Evolutionary conservation across 1,139 yeast species (phyloP).

Genomic region (Williopsis jadinii): DNA sequence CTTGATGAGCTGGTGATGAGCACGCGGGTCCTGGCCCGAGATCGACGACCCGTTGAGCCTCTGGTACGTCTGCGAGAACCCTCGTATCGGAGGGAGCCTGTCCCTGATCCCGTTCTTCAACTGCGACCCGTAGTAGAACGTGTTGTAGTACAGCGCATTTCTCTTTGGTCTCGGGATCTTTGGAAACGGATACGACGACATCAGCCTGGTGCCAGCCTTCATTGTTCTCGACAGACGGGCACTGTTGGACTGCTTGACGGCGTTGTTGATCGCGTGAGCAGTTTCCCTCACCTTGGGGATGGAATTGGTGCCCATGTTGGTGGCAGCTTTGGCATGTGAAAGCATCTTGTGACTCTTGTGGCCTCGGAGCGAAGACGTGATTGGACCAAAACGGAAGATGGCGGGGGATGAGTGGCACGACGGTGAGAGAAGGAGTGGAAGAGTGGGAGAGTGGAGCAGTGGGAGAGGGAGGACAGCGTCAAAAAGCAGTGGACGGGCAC

Average conservation of each 20-base stretch:
- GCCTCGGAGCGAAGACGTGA: too few relatives aligned
- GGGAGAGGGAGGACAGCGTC: too few relatives aligned
- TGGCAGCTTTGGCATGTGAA: slow-evolving; percentile 15
- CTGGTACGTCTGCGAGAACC: slow-evolving; percentile 22
- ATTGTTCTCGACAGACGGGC: slow-evolving; percentile 3
- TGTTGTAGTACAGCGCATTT: slow-evolving; percentile 46
- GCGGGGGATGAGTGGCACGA: background rate
- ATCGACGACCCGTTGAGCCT: slow-evolving; percentile 21
- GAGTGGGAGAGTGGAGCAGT: too few relatives aligned
- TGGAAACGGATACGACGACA: slow-evolving; percentile 41
- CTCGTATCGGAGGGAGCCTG: slow-evolving; percentile 21
- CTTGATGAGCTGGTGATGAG: slow-evolving; percentile 46
- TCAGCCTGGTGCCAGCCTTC: slow-evolving; percentile 15
- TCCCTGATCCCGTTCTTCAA: slow-evolving; percentile 23
- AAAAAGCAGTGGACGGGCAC: too few relatives aligned
- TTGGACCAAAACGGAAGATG: too few relatives aligned
- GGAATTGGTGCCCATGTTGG: too few relatives aligned
- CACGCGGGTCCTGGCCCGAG: slow-evolving; percentile 27
- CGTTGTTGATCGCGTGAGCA: slow-evolving; percentile 11
- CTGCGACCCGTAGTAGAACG: slow-evolving; percentile 30
- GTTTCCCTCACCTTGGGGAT: slow-evolving; percentile 22
- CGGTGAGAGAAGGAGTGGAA: too few relatives aligned
- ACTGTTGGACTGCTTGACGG: slow-evolving; percentile 5
- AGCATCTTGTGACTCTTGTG: slow-evolving; percentile 12
- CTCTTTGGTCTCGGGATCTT: slow-evolving; percentile 60